A percentile compares a stretch with the other conserved stretches of the same genome.
phyloP scores from a whole-genome alignment of 495 filamentous ascomycete species.

The Tuber microsphaerosporum region DNA sequence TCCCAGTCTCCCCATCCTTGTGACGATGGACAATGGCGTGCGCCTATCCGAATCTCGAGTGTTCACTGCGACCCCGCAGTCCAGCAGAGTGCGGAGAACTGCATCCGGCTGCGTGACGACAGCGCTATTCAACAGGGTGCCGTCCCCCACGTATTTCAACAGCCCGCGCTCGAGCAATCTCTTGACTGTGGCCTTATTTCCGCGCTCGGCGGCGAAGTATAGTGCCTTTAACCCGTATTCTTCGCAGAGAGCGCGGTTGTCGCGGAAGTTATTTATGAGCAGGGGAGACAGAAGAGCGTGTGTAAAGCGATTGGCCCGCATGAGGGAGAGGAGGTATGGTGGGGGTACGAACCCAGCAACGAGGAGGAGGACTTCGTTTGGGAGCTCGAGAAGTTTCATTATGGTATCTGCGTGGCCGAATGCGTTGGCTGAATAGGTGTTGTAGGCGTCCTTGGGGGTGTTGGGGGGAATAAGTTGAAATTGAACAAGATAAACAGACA shows the following conservation, averaged over 20 bases:
- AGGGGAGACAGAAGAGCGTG: neutral
- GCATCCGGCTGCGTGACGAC: neutral
- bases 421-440: neutral
- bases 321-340: neutral
- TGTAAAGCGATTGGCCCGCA: neutral
- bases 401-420: neutral
- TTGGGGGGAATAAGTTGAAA: neutral
- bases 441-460: neutral
- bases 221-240: neutral
- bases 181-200: neutral
- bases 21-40: neutral
- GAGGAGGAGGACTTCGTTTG: constrained; percentile 3
- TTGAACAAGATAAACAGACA: neutral
- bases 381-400: neutral
- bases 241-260: neutral
- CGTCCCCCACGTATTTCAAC: neutral
- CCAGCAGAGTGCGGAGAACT: neutral
- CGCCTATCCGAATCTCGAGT: neutral
- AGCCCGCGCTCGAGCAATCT: neutral
- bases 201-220: neutral
- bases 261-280: constrained; percentile 3
- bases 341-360: neutral
- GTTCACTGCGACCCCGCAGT: neutral
- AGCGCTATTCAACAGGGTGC: neutral
- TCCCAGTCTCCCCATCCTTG: neutral